Evolutionary conservation across 108 stramenopile species (phyloP).

Genomic region (Skeletonema potamos): DNA sequence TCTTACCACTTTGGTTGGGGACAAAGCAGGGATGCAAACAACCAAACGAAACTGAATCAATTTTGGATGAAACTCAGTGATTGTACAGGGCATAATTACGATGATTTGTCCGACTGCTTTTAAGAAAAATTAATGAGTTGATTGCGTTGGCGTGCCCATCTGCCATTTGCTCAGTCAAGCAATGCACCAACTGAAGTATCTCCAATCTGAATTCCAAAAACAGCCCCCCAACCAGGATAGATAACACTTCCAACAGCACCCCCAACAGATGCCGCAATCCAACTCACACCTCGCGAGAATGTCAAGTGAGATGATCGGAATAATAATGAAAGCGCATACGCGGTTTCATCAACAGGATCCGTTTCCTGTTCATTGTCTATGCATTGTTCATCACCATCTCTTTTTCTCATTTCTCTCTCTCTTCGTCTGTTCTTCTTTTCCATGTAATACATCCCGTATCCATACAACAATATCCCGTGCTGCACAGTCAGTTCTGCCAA

Average conservation of each 20-base stretch:
- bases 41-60: slow-evolving; percentile 17
- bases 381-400: slow-evolving; percentile 1
- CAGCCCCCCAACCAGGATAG: slow-evolving; percentile 47
- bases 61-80: slow-evolving; percentile 29
- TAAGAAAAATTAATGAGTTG: neutral
- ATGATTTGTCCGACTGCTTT: slow-evolving; percentile 41
- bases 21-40: slow-evolving; percentile 22
- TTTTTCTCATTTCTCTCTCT: slow-evolving; percentile 1
- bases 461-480: slow-evolving; percentile 41
- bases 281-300: slow-evolving; percentile 28
- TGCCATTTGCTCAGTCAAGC: slow-evolving; percentile 5
- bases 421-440: slow-evolving; percentile 32
- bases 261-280: slow-evolving; percentile 40
- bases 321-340: slow-evolving; percentile 35
- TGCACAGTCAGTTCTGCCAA: slow-evolving; percentile 53
- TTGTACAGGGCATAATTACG: slow-evolving; percentile 45
- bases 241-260: slow-evolving; percentile 36
- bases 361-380: slow-evolving; percentile 9
- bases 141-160: neutral
- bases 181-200: slow-evolving; percentile 35
- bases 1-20: slow-evolving; percentile 53
- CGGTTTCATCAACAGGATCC: slow-evolving; percentile 21
- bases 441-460: slow-evolving; percentile 41
- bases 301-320: slow-evolving; percentile 30
- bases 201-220: slow-evolving; percentile 41